Conservation (phyloP, 2,329 filamentous ascomycete genomes). For the Fonsecaea monophora region DNA sequence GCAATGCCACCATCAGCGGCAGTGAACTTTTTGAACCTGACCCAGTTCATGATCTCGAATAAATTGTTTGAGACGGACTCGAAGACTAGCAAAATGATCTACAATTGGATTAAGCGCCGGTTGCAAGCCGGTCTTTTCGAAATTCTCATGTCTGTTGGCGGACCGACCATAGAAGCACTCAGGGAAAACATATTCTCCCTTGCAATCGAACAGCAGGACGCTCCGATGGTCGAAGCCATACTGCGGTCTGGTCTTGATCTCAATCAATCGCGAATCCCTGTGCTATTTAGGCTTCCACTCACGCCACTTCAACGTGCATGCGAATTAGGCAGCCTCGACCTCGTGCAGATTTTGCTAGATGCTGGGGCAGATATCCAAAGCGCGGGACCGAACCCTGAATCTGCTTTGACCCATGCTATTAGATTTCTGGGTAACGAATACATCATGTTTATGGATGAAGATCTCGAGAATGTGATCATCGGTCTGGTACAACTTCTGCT, state of each 20-base stretch:
- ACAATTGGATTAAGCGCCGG: not conserved
- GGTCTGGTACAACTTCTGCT: not conserved
- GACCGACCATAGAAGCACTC: not conserved
- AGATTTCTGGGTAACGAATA: not conserved
- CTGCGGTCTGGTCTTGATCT: not conserved
- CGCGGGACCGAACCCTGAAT: not conserved
- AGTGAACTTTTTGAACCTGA: slow-evolving; percentile 2
- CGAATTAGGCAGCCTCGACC: not conserved
- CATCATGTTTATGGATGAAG: too few relatives aligned
- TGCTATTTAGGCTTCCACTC: not conserved
- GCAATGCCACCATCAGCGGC: not conserved
- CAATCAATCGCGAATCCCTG: not conserved
- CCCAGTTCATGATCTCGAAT: slow-evolving; percentile 13
- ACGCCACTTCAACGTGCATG: not conserved
- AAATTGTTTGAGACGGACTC: not conserved
- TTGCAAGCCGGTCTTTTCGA: not conserved
- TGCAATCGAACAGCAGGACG: not conserved
- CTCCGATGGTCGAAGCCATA: not conserved
- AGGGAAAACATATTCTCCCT: not conserved
- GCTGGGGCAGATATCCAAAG: not conserved
- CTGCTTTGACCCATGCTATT: not conserved
- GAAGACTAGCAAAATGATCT: not conserved
- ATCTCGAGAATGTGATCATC: not conserved
- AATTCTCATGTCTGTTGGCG: not conserved
- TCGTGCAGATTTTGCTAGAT: not conserved